These are phyloP conservation scores for Dendryphion nanum DNA, from an alignment of 2,329 filamentous ascomycete genomes.

Conservation along the genomic window DNA sequence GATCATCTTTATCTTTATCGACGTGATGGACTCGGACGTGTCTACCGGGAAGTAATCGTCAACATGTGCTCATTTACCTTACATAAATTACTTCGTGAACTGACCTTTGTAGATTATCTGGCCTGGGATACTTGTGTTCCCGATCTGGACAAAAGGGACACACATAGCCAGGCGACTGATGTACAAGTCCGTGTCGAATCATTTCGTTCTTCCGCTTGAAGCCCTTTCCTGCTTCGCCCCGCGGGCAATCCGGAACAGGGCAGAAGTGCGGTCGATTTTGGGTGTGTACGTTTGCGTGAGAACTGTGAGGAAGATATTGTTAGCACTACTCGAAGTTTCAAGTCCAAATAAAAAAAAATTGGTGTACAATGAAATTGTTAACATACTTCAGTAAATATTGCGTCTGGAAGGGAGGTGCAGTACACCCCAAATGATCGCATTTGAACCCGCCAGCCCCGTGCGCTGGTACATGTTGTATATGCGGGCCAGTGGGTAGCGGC, in stretches of 20 bases:
- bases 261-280: conserved; percentile 64
- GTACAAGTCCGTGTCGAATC: conserved; percentile 80
- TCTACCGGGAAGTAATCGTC: conserved; percentile 45
- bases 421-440: conserved; percentile 65
- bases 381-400: conserved; percentile 70
- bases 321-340: too few relatives aligned
- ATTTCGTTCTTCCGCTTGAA: conserved; percentile 71
- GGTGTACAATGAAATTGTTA: background rate
- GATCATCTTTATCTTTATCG: conserved; percentile 87
- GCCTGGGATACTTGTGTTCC: conserved; percentile 90
- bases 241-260: conserved; percentile 56
- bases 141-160: conserved; percentile 94
- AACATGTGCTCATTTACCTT: too few relatives aligned
- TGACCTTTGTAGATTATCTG: conserved; percentile 92
- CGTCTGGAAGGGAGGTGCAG: conserved; percentile 72
- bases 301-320: conserved; percentile 45
- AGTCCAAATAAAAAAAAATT: too few relatives aligned
- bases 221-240: conserved; percentile 61
- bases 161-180: conserved; percentile 90
- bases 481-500: conserved; percentile 26
- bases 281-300: conserved; percentile 70
- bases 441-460: conserved; percentile 38
- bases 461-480: conserved; percentile 27
- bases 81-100: conserved; percentile 21
- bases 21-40: conserved; percentile 91